Conservation (phyloP, 148 eudicot species). For the Euryodendron excelsum region DNA sequence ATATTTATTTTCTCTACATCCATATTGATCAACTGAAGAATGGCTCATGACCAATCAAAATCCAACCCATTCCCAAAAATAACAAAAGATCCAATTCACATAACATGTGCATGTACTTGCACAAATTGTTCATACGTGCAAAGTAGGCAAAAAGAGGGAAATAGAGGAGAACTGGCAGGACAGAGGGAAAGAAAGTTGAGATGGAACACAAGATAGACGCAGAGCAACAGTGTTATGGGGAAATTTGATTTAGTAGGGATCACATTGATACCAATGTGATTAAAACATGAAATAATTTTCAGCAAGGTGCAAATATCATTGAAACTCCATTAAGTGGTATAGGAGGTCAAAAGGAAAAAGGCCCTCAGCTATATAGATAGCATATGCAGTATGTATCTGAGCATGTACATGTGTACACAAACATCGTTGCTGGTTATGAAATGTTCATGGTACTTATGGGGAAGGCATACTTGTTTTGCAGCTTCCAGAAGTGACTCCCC, state of each 20-base stretch:
- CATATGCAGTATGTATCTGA: not conserved
- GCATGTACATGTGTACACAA: not conserved
- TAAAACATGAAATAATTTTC: not conserved
- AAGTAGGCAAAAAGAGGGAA: not conserved
- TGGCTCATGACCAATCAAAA: not conserved
- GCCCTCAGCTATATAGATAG: not conserved
- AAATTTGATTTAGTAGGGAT: not conserved
- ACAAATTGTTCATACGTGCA: not conserved
- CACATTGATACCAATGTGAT: not conserved
- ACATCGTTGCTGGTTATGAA: not conserved
- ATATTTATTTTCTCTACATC: not conserved
- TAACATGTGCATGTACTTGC: not conserved
- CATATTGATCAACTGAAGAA: not conserved
- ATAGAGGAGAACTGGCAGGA: not conserved
- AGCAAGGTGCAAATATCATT: not conserved
- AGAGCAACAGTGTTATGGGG: not conserved
- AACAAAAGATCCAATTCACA: not conserved
- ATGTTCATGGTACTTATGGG: not conserved
- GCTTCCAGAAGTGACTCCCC: conserved; percentile 83
- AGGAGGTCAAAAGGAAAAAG: not conserved
- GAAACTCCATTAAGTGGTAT: not conserved
- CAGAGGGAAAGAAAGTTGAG: not conserved
- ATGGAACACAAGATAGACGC: too few relatives aligned
- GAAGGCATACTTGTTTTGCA: conserved; percentile 68
- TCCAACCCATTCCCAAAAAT: not conserved